phyloP scores from a whole-genome alignment of 805 yeast genomes.

The Monosporozyma yasuniensis region DNA sequence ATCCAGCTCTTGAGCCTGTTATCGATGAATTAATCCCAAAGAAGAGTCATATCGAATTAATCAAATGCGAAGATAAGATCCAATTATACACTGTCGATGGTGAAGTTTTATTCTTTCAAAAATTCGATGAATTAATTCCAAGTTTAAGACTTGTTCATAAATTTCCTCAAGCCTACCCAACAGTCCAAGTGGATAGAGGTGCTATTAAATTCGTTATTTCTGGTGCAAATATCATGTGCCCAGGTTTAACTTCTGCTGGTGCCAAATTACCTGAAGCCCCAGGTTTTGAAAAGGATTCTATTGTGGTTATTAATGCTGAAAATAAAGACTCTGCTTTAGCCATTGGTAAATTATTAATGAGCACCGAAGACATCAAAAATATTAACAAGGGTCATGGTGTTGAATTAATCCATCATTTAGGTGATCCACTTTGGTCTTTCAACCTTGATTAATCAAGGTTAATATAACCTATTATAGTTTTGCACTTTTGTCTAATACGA shows the following conservation, averaged over 20 bases:
- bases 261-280: slow-evolving; percentile 73
- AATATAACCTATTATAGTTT: background rate
- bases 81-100: slow-evolving; percentile 66
- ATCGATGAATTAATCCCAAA: slow-evolving; percentile 83
- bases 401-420: slow-evolving; percentile 72
- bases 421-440: slow-evolving; percentile 81
- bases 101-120: slow-evolving; percentile 70
- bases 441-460: slow-evolving; percentile 33
- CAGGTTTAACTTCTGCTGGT: slow-evolving; percentile 82
- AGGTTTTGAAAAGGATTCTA: slow-evolving; percentile 44
- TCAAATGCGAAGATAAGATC: slow-evolving; percentile 86
- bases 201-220: slow-evolving; percentile 92
- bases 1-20: slow-evolving; percentile 62
- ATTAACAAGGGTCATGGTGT: slow-evolving; percentile 85
- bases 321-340: slow-evolving; percentile 90
- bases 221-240: slow-evolving; percentile 96
- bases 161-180: slow-evolving; percentile 76
- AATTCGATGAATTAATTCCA: slow-evolving; percentile 73
- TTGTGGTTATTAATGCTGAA: slow-evolving; percentile 81
- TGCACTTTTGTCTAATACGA: background rate
- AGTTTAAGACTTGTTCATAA: slow-evolving; percentile 66
- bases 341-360: slow-evolving; percentile 78
- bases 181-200: slow-evolving; percentile 87
- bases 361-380: slow-evolving; percentile 77
- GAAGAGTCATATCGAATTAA: slow-evolving; percentile 67